A percentile compares a stretch with the other conserved stretches of the same genome.
Conservation (phyloP, 108 stramenopile species). For the Cyclostephanos tholiformis region DNA sequence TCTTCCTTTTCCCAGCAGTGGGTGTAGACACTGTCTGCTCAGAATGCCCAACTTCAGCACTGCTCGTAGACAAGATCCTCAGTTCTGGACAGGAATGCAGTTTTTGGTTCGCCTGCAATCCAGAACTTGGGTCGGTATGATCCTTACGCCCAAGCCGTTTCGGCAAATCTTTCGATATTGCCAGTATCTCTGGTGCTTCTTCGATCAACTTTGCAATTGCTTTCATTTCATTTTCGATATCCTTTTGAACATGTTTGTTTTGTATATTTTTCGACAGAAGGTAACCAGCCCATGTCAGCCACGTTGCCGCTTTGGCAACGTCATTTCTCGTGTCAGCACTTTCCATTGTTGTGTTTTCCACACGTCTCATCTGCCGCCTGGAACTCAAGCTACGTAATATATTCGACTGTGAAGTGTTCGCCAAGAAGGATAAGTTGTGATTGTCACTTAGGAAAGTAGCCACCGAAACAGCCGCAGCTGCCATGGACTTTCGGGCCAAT, state of each 20-base stretch:
- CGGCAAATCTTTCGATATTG: constrained; percentile 28
- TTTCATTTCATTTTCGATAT: constrained; percentile 69
- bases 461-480: constrained; percentile 62
- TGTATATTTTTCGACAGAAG: constrained; percentile 42
- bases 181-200: constrained; percentile 53
- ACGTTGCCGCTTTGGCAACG: constrained; percentile 67
- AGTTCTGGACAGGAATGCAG: constrained; percentile 22
- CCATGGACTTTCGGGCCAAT: constrained; percentile 68
- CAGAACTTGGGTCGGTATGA: not conserved
- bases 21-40: constrained; percentile 1
- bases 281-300: constrained; percentile 73
- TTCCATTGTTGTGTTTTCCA: constrained; percentile 10
- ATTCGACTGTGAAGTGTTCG: not conserved
- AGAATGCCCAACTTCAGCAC: not conserved
- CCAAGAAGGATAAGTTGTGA: not conserved
- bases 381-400: not conserved
- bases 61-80: constrained; percentile 1
- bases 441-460: constrained; percentile 27
- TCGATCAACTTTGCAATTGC: constrained; percentile 69
- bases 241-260: not conserved
- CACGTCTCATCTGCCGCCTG: not conserved
- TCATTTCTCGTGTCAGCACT: constrained; percentile 20
- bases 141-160: constrained; percentile 2
- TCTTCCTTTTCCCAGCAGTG: constrained; percentile 18
- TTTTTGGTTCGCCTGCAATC: constrained; percentile 3